Base-by-base conservation (phyloP, 257 asterid genomes). In the Solanum bukasovii region DNA sequence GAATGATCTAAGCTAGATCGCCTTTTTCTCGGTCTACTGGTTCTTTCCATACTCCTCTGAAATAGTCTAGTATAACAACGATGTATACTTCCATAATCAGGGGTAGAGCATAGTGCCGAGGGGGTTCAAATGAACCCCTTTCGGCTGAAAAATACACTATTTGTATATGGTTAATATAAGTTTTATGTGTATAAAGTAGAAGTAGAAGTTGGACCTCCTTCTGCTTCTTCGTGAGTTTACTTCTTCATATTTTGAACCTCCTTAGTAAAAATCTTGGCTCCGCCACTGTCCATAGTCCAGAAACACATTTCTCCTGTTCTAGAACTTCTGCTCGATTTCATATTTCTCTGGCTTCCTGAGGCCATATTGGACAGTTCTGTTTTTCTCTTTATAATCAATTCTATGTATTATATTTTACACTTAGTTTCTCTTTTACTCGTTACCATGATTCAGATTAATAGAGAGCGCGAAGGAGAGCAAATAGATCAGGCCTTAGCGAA, bases 401-500 rank as follows among this genome's bases (percentile, higher is more conserved):
- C 35, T 18, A 71, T 16, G 42, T 33, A 71, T 29, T 31, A 52
- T 2, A 52, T 52, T 52, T 7, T 71, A 31, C 78, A 29, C 49
- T 42, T 40, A 68, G 74, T 25, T 29, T 70, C 77, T 70, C 40
- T 31, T 70, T 70, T 31, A 70, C 79, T 72, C 8, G 79, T 31
- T 29, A 75, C 5, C 21, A 38, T 38, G 83, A 38, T 75, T 37
- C 44, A 93, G 92, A 92, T 93, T 70, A 87, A 91, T 35, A 84
- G 73, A 85, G 92, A 92, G 40, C 93, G 92, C 1, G 85, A 88
- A 4, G 96, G 93, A 4, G 91, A 85, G 77, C 16, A 83, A 40
- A 89, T 90, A 46, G 92, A 92, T 88, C 74, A 52, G 87, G 85
- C 78, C 34, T 4, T 91, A 29, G 88, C 87, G 86, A 90, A 88